Evolutionary conservation across 768 basidiomycete species (phyloP).

Genomic region (Antrodiella citrinella): DNA sequence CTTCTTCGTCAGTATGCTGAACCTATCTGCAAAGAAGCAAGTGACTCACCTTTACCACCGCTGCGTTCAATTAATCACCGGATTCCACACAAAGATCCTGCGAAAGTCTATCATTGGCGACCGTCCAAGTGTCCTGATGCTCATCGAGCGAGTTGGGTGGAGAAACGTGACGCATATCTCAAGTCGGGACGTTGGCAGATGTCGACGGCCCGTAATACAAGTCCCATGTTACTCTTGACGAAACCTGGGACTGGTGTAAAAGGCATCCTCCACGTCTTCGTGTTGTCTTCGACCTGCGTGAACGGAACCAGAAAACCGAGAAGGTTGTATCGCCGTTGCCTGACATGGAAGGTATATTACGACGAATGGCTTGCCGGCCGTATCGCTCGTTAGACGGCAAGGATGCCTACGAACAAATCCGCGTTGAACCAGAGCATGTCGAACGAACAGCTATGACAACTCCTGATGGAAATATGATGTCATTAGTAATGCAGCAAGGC

Average conservation of each 20-base stretch:
- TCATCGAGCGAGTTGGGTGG: constrained; percentile 16
- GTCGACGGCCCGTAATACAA: constrained; percentile 18
- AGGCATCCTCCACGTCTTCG: constrained; percentile 14
- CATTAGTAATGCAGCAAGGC: constrained; percentile 29
- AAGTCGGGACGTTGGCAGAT: constrained; percentile 24
- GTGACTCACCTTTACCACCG: constrained; percentile 6
- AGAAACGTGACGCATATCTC: constrained; percentile 24
- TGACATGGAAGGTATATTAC: constrained; percentile 20
- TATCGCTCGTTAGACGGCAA: constrained; percentile 22
- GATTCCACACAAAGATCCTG: constrained; percentile 5
- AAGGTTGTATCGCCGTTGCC: constrained; percentile 22
- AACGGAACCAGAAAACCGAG: constrained; percentile 24
- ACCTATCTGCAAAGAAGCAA: constrained; percentile 5
- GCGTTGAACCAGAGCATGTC: constrained; percentile 18
- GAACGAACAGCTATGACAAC: constrained; percentile 19
- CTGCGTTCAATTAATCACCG: constrained; percentile 6
- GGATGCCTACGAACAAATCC: constrained; percentile 27
- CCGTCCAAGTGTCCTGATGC: constrained; percentile 26
- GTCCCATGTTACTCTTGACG: constrained; percentile 26
- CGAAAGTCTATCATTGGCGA: not conserved
- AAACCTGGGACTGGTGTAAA: constrained; percentile 19
- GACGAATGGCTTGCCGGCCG: constrained; percentile 13
- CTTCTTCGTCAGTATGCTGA: constrained; percentile 10
- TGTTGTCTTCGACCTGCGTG: constrained; percentile 20
- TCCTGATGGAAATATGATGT: constrained; percentile 33